Conservation (phyloP, 208 protist species). For the Leishmania amazonensis region DNA sequence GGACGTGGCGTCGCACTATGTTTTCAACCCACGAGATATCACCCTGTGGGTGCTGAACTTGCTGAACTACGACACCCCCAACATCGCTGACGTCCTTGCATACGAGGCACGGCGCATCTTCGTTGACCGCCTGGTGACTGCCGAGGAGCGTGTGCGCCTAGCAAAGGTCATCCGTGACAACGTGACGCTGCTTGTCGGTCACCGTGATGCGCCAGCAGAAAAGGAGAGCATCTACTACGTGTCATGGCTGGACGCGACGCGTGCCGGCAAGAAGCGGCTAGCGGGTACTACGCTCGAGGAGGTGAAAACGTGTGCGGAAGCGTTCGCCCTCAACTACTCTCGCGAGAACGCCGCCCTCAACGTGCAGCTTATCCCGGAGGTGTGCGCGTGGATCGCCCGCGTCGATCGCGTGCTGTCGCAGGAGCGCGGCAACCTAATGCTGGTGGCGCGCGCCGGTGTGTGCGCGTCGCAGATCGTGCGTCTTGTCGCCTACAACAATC, state of each 20-base stretch:
- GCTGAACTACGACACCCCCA: slow-evolving; percentile 90
- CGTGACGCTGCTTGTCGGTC: slow-evolving; percentile 75
- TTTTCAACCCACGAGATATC: slow-evolving; percentile 97
- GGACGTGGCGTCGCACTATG: slow-evolving; percentile 96
- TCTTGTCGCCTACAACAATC: slow-evolving; percentile 91
- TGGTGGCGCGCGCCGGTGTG: slow-evolving; percentile 94
- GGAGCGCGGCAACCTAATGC: slow-evolving; percentile 93
- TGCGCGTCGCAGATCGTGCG: slow-evolving; percentile 91
- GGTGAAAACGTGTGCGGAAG: slow-evolving; percentile 71
- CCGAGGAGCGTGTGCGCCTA: slow-evolving; percentile 76
- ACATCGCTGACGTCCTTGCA: slow-evolving; percentile 88
- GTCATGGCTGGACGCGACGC: slow-evolving; percentile 59
- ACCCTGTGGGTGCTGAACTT: slow-evolving; percentile 95
- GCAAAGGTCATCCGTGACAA: slow-evolving; percentile 80
- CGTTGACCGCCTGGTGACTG: slow-evolving; percentile 92
- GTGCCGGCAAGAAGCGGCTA: slow-evolving; percentile 63
- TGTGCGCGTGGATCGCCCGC: slow-evolving; percentile 92
- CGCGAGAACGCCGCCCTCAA: slow-evolving; percentile 94
- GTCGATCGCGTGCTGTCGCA: slow-evolving; percentile 97
- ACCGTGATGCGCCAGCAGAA: slow-evolving; percentile 64
- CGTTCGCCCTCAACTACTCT: slow-evolving; percentile 88
- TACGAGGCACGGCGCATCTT: slow-evolving; percentile 96
- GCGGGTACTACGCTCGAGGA: slow-evolving; percentile 56
- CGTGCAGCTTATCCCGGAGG: slow-evolving; percentile 95
- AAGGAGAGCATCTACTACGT: slow-evolving; percentile 82